A percentile compares a stretch with the other conserved stretches of the same genome.
phyloP scores from a whole-genome alignment of 2,329 filamentous ascomycete species.

The Aspergillus sp. region DNA sequence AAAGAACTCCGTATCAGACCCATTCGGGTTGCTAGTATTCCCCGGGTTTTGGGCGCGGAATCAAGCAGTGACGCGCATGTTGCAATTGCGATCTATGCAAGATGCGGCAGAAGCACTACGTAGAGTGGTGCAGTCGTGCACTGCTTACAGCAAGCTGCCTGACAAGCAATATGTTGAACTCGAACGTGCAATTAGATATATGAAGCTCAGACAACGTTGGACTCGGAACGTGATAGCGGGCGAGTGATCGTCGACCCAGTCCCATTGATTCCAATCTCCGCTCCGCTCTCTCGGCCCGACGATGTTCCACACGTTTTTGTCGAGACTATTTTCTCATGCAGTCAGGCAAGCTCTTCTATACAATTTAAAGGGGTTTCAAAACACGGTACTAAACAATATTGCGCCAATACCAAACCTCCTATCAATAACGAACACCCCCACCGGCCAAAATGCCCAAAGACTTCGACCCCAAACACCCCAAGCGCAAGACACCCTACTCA shows the following conservation, averaged over 20 bases:
- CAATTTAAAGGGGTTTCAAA: no score
- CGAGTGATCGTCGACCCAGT: no score
- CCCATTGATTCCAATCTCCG: background rate
- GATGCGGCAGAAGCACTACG: background rate
- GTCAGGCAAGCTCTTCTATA: background rate
- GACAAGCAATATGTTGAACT: background rate
- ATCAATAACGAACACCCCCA: background rate
- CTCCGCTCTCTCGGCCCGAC: constrained; percentile 1
- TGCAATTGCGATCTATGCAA: background rate
- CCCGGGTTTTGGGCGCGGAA: constrained; percentile 1
- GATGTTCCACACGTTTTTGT: constrained; percentile 1
- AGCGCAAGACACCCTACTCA: constrained; percentile 5
- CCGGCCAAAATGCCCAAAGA: constrained; percentile 4
- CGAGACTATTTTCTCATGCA: background rate
- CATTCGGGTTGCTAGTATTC: background rate
- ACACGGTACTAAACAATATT: no score
- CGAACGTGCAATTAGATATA: background rate
- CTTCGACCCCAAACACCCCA: background rate
- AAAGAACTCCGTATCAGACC: background rate
- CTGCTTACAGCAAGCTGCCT: background rate
- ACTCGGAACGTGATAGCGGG: background rate
- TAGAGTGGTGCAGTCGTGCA: background rate
- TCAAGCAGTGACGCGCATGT: constrained; percentile 11
- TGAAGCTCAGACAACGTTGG: background rate
- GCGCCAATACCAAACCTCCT: background rate